Conservation (phyloP, 208 protist genomes). For the Sergeia podlipaevii region DNA sequence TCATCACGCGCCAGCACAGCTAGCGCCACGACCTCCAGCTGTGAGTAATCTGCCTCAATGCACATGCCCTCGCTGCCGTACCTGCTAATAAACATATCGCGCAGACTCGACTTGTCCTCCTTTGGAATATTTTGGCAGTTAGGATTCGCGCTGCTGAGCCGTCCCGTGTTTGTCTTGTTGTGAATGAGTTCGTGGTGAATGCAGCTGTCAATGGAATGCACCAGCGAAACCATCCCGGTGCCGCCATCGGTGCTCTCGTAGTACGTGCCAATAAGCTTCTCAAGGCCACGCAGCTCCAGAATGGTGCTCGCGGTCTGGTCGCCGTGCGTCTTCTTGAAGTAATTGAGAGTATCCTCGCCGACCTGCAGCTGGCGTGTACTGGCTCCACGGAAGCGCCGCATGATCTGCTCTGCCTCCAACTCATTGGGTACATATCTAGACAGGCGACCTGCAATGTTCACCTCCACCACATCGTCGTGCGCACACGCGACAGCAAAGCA, state of each 20-base stretch:
- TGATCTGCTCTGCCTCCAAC: constrained; percentile 81
- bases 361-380: constrained; percentile 85
- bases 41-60: constrained; percentile 92
- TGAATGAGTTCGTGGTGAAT: constrained; percentile 93
- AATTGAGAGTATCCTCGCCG: constrained; percentile 81
- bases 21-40: constrained; percentile 91
- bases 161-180: constrained; percentile 90
- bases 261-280: constrained; percentile 91
- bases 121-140: constrained; percentile 94
- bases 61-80: constrained; percentile 87
- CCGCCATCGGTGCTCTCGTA: constrained; percentile 90
- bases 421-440: constrained; percentile 68
- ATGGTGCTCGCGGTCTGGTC: constrained; percentile 77
- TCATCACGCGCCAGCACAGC: constrained; percentile 85
- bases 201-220: constrained; percentile 83
- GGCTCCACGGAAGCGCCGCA: constrained; percentile 73
- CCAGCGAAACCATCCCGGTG: constrained; percentile 91
- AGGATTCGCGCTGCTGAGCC: constrained; percentile 85
- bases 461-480: constrained; percentile 77
- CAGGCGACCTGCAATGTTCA: constrained; percentile 70
- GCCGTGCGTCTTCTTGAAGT: constrained; percentile 82
- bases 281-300: constrained; percentile 79
- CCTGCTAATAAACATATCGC: constrained; percentile 90
- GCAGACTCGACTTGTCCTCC: constrained; percentile 84
- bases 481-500: constrained; percentile 74